Evolutionary conservation across 2,329 filamentous ascomycete genomes (phyloP), one percentile per base, ranked within the genome.

Genomic region (Hortaea sp.): DNA sequence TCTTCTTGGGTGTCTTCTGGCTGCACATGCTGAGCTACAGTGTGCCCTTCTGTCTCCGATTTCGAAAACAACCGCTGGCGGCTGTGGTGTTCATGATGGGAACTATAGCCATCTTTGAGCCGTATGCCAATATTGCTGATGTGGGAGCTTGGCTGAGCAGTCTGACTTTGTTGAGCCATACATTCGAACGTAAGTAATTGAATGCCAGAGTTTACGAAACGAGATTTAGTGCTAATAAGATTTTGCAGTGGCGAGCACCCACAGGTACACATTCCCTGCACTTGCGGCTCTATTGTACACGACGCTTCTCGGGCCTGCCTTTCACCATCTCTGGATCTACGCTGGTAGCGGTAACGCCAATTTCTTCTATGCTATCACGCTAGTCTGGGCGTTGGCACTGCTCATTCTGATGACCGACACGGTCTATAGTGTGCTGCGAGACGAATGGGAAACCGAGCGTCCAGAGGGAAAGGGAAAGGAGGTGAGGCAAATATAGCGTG

Each of bases 1-100:
- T 98, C 74, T 98, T 97, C 74, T 78, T 98, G 3, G 92, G 86
- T 45, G 89, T 98, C 42, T 98, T 98, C 70, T 97, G 94, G 88
- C 77, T 98, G 50, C 92, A 98, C 63, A 79, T 97, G 48, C 81
- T 85, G 0, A 84, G 85, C 35, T 98, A 98, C 66, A 86, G 94
- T 32, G 85, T 84, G 11, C 90, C 87, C 0, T 71, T 98, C 38
- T 88, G 84, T 9, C 76, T 95, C 46, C 84, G 90, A 48, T 71
- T 98, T 31, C 81, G 88, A 40, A 76, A 78, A 42, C 92, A 98
- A 63, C 92, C 92, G 0, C 72, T 98, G 3, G 92, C 88, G 49
- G 86, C 89, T 13, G 73, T 94, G 29, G 82, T 85, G 5, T 79
- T 88, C n/a, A 73, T 97, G 27, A 75, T 94, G 42, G 92, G 92